Conservation (phyloP, 108 stramenopile genomes). For the Skeletonema costatum region DNA sequence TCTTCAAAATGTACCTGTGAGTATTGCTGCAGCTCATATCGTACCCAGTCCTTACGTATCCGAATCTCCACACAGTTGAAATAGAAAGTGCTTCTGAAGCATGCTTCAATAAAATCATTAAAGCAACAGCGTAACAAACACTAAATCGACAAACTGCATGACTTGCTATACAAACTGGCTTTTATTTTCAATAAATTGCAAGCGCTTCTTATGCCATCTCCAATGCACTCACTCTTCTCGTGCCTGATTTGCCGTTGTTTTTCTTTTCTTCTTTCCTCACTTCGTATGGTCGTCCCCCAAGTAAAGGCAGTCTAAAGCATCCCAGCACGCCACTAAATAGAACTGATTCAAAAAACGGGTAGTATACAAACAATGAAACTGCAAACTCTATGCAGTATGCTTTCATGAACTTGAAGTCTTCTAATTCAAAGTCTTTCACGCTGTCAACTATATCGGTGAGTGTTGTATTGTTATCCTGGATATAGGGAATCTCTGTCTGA, state of each 20-base stretch:
- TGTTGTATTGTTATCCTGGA: not conserved
- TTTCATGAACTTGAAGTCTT: conserved; percentile 56
- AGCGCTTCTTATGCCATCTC: not conserved
- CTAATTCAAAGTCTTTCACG: not conserved
- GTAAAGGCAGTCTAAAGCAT: conserved; percentile 42
- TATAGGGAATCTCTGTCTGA: not conserved
- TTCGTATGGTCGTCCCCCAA: conserved; percentile 66
- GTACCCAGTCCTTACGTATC: too few relatives aligned
- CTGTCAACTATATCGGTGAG: conserved; percentile 4
- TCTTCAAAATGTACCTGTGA: too few relatives aligned
- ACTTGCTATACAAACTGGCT: too few relatives aligned
- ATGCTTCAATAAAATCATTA: too few relatives aligned
- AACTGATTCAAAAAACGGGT: conserved; percentile 61
- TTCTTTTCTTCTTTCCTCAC: conserved; percentile 25
- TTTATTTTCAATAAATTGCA: too few relatives aligned
- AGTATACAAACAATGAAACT: conserved; percentile 62
- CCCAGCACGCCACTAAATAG: conserved; percentile 66
- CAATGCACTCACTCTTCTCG: not conserved
- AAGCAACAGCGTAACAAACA: too few relatives aligned
- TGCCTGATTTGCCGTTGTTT: not conserved
- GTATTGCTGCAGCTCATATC: too few relatives aligned
- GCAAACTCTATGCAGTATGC: conserved; percentile 64
- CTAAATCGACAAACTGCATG: too few relatives aligned
- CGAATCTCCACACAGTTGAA: too few relatives aligned
- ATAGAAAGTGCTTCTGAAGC: too few relatives aligned